These are phyloP conservation scores for Cercis canadensis DNA, from an alignment of 306 rosid genomes.

Conservation along the genomic window DNA sequence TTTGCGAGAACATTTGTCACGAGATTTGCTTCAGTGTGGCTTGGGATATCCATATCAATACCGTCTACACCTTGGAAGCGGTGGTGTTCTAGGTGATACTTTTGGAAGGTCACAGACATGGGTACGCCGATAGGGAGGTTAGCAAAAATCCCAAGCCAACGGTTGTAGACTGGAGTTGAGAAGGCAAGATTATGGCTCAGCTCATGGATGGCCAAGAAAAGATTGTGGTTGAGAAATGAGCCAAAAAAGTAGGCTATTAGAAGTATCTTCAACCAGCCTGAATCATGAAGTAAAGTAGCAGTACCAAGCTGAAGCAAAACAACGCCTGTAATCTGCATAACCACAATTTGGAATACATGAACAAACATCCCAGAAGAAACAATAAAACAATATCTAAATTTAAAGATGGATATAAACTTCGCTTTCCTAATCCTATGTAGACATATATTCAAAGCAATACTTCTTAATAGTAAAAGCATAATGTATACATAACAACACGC, in stretches of 20 bases:
- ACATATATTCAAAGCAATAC: slow-evolving; percentile 9
- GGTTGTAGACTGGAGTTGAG: slow-evolving; percentile 76
- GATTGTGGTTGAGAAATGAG: slow-evolving; percentile 93
- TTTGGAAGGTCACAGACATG: slow-evolving; percentile 93
- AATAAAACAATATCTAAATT: neutral
- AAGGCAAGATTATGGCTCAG: slow-evolving; percentile 97
- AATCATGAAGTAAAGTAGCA: slow-evolving; percentile 60
- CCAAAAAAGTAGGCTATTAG: slow-evolving; percentile 86
- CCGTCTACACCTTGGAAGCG: slow-evolving; percentile 95
- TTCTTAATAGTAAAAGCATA: slow-evolving; percentile 3
- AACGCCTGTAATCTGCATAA: slow-evolving; percentile 68
- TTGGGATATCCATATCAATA: slow-evolving; percentile 89
- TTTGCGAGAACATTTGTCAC: slow-evolving; percentile 66
- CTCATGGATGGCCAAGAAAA: slow-evolving; percentile 95
- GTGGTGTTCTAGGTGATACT: slow-evolving; percentile 95
- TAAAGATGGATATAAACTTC: neutral
- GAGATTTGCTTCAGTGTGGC: slow-evolving; percentile 68
- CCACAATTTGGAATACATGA: slow-evolving; percentile 34
- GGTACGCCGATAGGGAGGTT: slow-evolving; percentile 97
- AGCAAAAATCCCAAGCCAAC: slow-evolving; percentile 88
- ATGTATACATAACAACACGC: neutral
- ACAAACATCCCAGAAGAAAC: neutral
- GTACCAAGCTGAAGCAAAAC: slow-evolving; percentile 88
- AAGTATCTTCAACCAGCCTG: slow-evolving; percentile 85
- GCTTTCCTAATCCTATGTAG: neutral